phyloP scores from a whole-genome alignment of 192 early-diverging fungal species.

The Chytriomyces confervae region DNA sequence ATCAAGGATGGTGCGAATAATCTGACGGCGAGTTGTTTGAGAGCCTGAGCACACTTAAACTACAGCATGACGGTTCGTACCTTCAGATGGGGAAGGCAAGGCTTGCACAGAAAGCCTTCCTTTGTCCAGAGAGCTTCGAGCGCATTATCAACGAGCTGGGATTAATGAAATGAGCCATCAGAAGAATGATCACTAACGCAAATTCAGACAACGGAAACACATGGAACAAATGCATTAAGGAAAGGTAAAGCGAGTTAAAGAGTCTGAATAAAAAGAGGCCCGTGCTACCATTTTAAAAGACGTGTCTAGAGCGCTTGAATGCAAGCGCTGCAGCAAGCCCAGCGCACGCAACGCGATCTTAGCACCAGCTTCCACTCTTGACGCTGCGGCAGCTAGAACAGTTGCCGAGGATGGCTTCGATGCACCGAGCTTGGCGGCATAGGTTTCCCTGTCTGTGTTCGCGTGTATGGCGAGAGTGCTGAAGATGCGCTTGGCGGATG shows the following conservation, averaged over 20 bases:
- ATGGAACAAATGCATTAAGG: no score
- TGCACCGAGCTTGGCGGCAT: no score
- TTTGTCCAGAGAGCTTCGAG: constrained; percentile 14
- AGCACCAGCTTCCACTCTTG: not conserved
- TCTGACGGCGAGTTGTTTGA: constrained; percentile 10
- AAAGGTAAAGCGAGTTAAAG: no score
- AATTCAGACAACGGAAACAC: no score
- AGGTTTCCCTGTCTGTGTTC: no score
- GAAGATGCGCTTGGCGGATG: no score
- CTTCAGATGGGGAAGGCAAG: constrained; percentile 9
- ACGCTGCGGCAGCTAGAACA: not conserved
- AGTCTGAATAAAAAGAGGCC: not conserved
- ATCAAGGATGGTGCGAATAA: constrained; percentile 14
- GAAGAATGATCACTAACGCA: no score
- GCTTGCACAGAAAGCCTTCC: not conserved
- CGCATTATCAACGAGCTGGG: constrained; percentile 13
- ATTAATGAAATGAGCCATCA: no score
- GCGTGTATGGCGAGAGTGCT: no score
- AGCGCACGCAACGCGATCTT: not conserved
- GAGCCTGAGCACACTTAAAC: not conserved
- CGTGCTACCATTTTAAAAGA: not conserved
- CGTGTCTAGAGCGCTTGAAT: no score
- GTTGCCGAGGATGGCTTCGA: not conserved
- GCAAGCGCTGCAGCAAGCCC: not conserved
- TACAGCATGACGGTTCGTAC: not conserved